These are phyloP conservation scores for Serendipita sp. DNA, from an alignment of 768 basidiomycete genomes.

Conservation along the genomic window DNA sequence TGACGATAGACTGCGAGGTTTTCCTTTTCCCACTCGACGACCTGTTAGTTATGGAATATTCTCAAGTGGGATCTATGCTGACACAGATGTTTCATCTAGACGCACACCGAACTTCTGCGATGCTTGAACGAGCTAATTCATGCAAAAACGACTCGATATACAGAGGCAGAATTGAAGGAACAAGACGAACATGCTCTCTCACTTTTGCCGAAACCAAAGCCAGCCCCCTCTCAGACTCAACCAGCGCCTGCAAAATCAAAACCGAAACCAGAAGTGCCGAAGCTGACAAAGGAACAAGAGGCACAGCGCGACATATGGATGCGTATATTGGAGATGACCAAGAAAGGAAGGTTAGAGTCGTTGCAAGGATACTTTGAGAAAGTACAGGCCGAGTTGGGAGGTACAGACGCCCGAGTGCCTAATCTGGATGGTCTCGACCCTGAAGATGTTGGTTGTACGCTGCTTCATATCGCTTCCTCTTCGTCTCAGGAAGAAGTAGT, in stretches of 20 bases:
- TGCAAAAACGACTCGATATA: slow-evolving; percentile 72
- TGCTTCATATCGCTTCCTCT: slow-evolving; percentile 63
- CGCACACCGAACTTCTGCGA: slow-evolving; percentile 74
- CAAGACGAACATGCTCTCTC: slow-evolving; percentile 85
- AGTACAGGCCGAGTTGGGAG: slow-evolving; percentile 39
- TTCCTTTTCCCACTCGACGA: slow-evolving; percentile 91
- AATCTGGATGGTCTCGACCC: slow-evolving; percentile 38
- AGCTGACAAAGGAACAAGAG: slow-evolving; percentile 56
- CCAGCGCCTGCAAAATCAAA: slow-evolving; percentile 23
- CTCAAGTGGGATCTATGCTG: neutral
- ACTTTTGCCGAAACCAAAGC: slow-evolving; percentile 71
- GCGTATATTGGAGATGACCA: slow-evolving; percentile 77
- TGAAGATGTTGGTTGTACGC: slow-evolving; percentile 35
- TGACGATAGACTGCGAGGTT: slow-evolving; percentile 71
- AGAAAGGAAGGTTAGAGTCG: slow-evolving; percentile 71
- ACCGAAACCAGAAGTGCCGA: slow-evolving; percentile 23
- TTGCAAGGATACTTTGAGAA: slow-evolving; percentile 60
- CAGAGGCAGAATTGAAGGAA: slow-evolving; percentile 64
- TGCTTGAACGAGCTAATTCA: slow-evolving; percentile 75
- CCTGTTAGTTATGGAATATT: slow-evolving; percentile 42
- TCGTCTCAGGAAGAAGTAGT: slow-evolving; percentile 62
- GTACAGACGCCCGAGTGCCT: slow-evolving; percentile 47
- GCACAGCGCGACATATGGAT: slow-evolving; percentile 60
- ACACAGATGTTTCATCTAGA: slow-evolving; percentile 29
- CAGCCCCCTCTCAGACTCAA: slow-evolving; percentile 22